Evolutionary conservation across 495 filamentous ascomycete genomes (phyloP), one percentile per base, ranked within the genome.

Genomic region (Tuber brumale): DNA sequence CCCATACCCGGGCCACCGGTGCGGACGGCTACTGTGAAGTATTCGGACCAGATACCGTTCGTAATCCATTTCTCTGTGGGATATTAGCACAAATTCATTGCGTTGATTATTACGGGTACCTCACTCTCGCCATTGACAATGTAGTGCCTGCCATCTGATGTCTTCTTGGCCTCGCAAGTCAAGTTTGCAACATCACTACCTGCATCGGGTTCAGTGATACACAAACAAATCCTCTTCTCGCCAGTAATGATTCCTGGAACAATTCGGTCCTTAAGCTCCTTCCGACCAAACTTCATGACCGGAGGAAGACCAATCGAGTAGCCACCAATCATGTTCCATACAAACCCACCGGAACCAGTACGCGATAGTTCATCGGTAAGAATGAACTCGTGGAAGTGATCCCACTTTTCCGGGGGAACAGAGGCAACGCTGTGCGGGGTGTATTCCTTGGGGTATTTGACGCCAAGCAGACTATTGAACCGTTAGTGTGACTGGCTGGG

Each of bases 311-410:
- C 95, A 81, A 99, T 99, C 57, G 93, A 94, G 82, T 92, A 98
- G 31, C 94, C 95, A 79, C 95, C 95, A 72, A 99, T 90, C 81
- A 98, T 85, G 85, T 97, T 97, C 95, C 95, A 99, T n/a, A 99
- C 94, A 71, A 99, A 91, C 74, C 95, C 95, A 82, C 95, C 95
- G 74, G 92, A 95, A 41, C 91, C 95, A 71, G 89, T 86, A 70
- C 95, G 93, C 61, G 92, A 95, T 19, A 99, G 85, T 87, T 99
- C 95, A 82, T 99, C 95, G 3, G 94, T 97, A 70, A 99, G 81
- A 42, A 97, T 85, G 88, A 97, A 89, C 86, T 99, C 95, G 85
- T 99, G 95, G 89, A 97, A 99, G 35, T 96, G 88, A 85, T 99
- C 95, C 95, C 95, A 99, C 83, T 95, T 90, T 84, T 98, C 94